Conservation (phyloP, 192 early-diverging fungal genomes). For the Haplosporangium gracile region DNA sequence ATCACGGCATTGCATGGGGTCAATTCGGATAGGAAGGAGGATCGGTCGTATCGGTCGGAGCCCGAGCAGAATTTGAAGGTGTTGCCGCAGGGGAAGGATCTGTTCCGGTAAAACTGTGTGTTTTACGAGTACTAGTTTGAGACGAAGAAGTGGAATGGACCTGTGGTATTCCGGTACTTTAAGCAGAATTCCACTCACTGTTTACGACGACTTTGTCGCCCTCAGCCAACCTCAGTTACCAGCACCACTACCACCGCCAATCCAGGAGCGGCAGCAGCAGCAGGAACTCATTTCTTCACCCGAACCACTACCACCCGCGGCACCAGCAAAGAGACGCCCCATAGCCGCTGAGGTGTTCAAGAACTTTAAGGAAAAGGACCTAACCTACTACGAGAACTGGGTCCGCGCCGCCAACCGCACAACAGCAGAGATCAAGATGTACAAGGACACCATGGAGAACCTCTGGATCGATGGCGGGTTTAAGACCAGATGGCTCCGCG, state of each 20-base stretch:
- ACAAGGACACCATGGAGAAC: conserved; percentile 32
- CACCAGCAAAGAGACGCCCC: neutral
- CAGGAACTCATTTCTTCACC: neutral
- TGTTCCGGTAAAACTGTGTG: neutral
- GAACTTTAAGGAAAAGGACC: neutral
- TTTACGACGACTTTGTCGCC: neutral
- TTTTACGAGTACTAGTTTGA: neutral
- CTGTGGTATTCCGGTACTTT: neutral
- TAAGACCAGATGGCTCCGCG: neutral
- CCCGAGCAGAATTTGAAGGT: neutral
- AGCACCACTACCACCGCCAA: no score
- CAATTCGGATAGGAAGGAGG: neutral
- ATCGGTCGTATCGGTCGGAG: neutral
- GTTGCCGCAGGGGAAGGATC: neutral
- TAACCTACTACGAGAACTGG: neutral
- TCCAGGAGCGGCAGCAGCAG: neutral
- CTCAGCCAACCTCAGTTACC: neutral
- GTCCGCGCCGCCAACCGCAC: neutral
- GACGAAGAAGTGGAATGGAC: neutral
- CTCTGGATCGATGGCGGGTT: neutral
- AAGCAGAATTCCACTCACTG: neutral
- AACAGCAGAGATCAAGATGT: neutral
- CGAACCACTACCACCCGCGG: neutral
- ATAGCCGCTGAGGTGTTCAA: neutral
- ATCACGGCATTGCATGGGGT: neutral